These are phyloP conservation scores for Torulaspora delbrueckii DNA, from an alignment of 805 yeast genomes.

Conservation along the genomic window DNA sequence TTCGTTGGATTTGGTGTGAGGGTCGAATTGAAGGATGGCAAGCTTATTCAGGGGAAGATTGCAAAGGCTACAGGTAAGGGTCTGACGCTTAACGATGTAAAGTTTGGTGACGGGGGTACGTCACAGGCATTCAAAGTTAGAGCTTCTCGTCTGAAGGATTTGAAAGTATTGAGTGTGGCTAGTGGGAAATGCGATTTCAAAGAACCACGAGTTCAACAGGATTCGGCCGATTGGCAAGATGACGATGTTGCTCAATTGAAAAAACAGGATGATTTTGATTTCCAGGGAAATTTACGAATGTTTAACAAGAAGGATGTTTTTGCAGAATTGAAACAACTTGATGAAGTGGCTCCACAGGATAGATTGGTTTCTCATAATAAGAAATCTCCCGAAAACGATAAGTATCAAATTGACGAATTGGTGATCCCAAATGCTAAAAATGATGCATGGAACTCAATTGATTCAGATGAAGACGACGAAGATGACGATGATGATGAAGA, in stretches of 20 bases:
- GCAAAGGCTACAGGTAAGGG: slow-evolving; percentile 40
- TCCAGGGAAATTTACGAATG: slow-evolving; percentile 71
- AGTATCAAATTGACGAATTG: slow-evolving; percentile 69
- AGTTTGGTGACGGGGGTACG: slow-evolving; percentile 30
- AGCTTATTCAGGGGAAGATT: slow-evolving; percentile 39
- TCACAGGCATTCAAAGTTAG: slow-evolving; percentile 35
- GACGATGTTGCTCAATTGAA: slow-evolving; percentile 48
- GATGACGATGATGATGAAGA: slow-evolving; percentile 16
- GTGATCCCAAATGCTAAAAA: slow-evolving; percentile 46
- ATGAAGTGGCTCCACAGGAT: slow-evolving; percentile 52
- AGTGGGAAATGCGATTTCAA: slow-evolving; percentile 12
- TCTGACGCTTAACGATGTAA: slow-evolving; percentile 39
- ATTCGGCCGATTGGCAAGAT: slow-evolving; percentile 45
- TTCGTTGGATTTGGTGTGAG: slow-evolving; percentile 46
- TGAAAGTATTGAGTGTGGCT: slow-evolving; percentile 30
- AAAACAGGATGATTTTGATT: slow-evolving; percentile 68
- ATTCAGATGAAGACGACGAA: slow-evolving; percentile 11
- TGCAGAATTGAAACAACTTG: slow-evolving; percentile 65
- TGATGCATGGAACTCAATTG: slow-evolving; percentile 52
- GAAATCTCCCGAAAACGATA: slow-evolving; percentile 37
- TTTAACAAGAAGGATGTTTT: slow-evolving; percentile 79
- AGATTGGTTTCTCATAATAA: slow-evolving; percentile 76
- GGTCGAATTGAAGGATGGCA: slow-evolving; percentile 41
- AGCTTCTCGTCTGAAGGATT: slow-evolving; percentile 34
- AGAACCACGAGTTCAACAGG: slow-evolving; percentile 12